A percentile compares a stretch with the other conserved stretches of the same genome.
Evolutionary conservation across 2,329 filamentous ascomycete species (phyloP).

Genomic region (Aspergillus latus): DNA sequence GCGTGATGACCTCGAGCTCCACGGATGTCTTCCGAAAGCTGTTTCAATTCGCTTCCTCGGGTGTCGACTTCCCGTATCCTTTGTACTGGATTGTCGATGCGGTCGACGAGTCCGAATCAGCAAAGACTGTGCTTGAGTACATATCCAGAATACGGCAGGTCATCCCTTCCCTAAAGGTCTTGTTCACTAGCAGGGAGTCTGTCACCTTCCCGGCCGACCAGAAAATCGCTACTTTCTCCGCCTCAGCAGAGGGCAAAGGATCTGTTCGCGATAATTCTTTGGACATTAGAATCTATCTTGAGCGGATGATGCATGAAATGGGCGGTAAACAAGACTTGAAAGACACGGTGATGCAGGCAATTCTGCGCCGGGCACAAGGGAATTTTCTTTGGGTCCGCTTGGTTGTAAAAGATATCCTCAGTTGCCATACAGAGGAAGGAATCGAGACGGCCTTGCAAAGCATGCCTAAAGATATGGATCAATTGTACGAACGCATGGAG

Average conservation of each 20-base stretch:
- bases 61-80: neutral
- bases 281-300: too few species aligned
- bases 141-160: neutral
- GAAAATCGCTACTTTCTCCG: too few species aligned
- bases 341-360: too few species aligned
- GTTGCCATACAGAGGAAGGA: neutral
- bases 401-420: neutral
- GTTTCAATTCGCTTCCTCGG: neutral
- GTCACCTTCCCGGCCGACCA: too few species aligned
- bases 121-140: neutral
- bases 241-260: too few species aligned
- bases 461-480: neutral
- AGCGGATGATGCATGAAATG: too few species aligned
- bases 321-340: too few species aligned
- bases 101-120: neutral
- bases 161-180: neutral
- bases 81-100: neutral
- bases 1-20: neutral
- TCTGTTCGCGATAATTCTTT: too few species aligned
- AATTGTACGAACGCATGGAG: neutral
- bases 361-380: too few species aligned
- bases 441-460: neutral
- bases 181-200: too few species aligned
- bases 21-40: neutral
- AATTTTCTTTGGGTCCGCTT: neutral